Percentiles rank a stretch among this genome's conserved stretches.
Evolutionary conservation across 768 basidiomycete species (phyloP).

Genomic region (Termitomyces titanicus): DNA sequence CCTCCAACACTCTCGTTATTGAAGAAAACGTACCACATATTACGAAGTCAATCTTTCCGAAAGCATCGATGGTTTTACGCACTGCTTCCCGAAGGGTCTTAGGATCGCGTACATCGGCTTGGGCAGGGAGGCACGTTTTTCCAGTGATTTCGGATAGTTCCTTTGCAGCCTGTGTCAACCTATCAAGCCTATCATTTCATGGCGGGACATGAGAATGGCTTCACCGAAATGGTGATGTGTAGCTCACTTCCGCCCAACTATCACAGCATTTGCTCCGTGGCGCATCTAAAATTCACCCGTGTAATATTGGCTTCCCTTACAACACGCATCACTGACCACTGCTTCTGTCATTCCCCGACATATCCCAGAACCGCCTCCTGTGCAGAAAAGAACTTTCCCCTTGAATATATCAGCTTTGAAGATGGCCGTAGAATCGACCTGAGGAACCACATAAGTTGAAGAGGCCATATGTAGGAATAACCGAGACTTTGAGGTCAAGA

Average conservation of each 20-base stretch:
- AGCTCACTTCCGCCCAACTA: slow-evolving; percentile 84
- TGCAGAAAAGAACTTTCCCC: slow-evolving; percentile 88
- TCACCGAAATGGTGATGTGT: background rate
- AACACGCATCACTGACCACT: slow-evolving; percentile 47
- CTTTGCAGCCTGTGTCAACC: slow-evolving; percentile 63
- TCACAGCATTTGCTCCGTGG: slow-evolving; percentile 77
- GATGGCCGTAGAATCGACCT: slow-evolving; percentile 51
- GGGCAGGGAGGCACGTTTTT: slow-evolving; percentile 60
- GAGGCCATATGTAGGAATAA: slow-evolving; percentile 32
- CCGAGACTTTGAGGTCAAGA: too few species aligned
- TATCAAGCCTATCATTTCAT: slow-evolving; percentile 51
- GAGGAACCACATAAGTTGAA: slow-evolving; percentile 37
- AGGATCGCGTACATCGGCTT: slow-evolving; percentile 83
- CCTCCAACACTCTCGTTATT: background rate
- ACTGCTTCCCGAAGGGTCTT: slow-evolving; percentile 74
- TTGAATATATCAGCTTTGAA: slow-evolving; percentile 84
- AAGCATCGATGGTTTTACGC: slow-evolving; percentile 64
- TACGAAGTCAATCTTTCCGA: slow-evolving; percentile 91
- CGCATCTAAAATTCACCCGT: slow-evolving; percentile 50
- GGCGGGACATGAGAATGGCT: background rate
- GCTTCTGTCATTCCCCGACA: slow-evolving; percentile 85
- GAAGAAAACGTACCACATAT: slow-evolving; percentile 67
- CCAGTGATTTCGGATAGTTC: slow-evolving; percentile 73
- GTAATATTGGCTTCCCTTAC: background rate
- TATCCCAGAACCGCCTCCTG: slow-evolving; percentile 92